These are phyloP conservation scores for Poa pratensis DNA, from an alignment of 176 grass and related monocot genomes.

Conservation along the genomic window DNA sequence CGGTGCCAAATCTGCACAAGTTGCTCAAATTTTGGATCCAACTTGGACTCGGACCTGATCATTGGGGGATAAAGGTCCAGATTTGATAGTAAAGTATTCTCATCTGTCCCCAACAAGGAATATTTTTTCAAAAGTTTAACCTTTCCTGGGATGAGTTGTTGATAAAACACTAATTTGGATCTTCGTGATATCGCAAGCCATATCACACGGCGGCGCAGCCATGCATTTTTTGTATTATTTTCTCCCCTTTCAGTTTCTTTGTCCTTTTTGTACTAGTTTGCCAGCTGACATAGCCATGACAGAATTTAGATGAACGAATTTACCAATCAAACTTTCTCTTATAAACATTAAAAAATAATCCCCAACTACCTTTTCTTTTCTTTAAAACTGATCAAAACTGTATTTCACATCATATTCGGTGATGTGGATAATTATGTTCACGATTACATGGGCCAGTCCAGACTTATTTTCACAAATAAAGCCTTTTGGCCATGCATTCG, in stretches of 20 bases:
- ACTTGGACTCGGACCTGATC: conserved; percentile 11
- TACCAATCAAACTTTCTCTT: background rate
- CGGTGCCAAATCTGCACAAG: background rate
- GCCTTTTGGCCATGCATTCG: background rate
- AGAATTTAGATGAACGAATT: background rate
- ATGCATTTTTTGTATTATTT: background rate
- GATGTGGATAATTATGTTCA: background rate
- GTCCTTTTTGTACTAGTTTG: background rate
- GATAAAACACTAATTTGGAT: background rate
- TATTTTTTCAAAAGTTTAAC: background rate
- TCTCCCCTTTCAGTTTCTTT: background rate
- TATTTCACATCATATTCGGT: background rate
- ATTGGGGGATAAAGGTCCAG: background rate
- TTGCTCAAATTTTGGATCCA: conserved; percentile 30
- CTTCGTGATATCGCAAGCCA: background rate
- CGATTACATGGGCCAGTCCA: background rate
- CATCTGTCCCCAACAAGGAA: background rate
- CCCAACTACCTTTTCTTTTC: background rate
- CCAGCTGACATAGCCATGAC: background rate
- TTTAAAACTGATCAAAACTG: background rate
- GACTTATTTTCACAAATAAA: background rate
- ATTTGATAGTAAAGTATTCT: background rate
- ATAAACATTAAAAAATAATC: background rate
- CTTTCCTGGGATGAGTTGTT: background rate
- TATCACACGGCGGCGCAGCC: background rate